These are phyloP conservation scores for Daedalea quercina DNA, from an alignment of 768 basidiomycete genomes.

Conservation along the genomic window DNA sequence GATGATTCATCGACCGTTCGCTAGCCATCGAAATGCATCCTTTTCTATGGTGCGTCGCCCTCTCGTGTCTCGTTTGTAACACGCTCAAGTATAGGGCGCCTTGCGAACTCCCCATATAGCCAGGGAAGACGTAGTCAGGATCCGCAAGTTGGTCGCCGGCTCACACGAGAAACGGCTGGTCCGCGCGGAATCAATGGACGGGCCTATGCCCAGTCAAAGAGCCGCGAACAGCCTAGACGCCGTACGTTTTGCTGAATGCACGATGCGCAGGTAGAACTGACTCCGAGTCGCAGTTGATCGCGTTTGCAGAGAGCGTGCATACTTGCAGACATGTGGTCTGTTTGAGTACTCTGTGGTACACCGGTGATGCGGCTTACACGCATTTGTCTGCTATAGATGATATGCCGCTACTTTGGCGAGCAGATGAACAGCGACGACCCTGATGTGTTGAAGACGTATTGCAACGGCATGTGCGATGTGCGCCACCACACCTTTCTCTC, in stretches of 20 bases:
- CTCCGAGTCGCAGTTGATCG: slow-evolving; percentile 29
- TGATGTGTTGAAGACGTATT: slow-evolving; percentile 43
- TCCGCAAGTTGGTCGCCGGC: slow-evolving; percentile 44
- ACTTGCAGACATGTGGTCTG: slow-evolving; percentile 70
- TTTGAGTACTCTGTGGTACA: not conserved
- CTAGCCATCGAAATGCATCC: slow-evolving; percentile 72
- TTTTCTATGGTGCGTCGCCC: slow-evolving; percentile 66
- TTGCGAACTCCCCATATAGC: slow-evolving; percentile 33
- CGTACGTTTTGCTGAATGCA: slow-evolving; percentile 30
- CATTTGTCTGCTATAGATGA: slow-evolving; percentile 34
- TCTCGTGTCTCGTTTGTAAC: not conserved
- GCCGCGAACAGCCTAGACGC: slow-evolving; percentile 56
- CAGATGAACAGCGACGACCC: slow-evolving; percentile 42
- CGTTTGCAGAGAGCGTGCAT: slow-evolving; percentile 51
- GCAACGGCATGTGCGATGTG: slow-evolving; percentile 80
- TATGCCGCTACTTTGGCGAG: slow-evolving; percentile 83
- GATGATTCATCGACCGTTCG: too few relatives aligned
- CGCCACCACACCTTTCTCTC: slow-evolving; percentile 15
- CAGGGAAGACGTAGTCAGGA: slow-evolving; percentile 62
- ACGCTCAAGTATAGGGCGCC: not conserved
- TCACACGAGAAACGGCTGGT: slow-evolving; percentile 38
- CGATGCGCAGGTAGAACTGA: too few relatives aligned
- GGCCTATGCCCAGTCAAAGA: slow-evolving; percentile 58
- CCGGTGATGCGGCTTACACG: too few relatives aligned
- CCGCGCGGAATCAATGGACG: slow-evolving; percentile 37